These are phyloP conservation scores for Yamadazyma olivae DNA, from an alignment of 805 yeast species.

Conservation along the genomic window DNA sequence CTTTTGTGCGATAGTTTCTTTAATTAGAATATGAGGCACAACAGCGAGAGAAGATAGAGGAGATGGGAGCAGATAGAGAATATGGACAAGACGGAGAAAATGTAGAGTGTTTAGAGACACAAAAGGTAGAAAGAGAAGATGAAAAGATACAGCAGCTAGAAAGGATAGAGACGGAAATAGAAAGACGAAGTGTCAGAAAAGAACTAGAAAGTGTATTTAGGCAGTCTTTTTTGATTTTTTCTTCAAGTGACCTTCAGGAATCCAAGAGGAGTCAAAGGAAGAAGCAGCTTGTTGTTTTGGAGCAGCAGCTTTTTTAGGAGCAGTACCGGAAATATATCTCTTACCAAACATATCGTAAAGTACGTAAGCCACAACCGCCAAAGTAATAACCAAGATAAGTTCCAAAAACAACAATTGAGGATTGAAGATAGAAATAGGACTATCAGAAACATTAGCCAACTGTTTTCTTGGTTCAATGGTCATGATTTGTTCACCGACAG, in stretches of 20 bases:
- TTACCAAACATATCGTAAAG: conserved; percentile 44
- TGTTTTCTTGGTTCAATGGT: conserved; percentile 57
- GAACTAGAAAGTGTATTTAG: conserved; percentile 7
- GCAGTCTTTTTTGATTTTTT: conserved; percentile 28
- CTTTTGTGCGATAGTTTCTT: conserved; percentile 1
- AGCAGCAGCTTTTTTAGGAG: conserved; percentile 30
- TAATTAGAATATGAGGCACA: too few relatives aligned
- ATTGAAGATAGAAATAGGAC: conserved; percentile 64
- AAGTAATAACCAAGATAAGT: conserved; percentile 45
- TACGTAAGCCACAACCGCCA: conserved; percentile 50
- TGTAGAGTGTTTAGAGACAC: too few relatives aligned
- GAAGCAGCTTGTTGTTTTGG: conserved; percentile 12
- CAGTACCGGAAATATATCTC: conserved; percentile 30
- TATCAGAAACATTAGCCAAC: conserved; percentile 58
- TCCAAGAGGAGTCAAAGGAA: conserved; percentile 49
- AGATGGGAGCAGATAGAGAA: too few relatives aligned
- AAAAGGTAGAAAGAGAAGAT: too few relatives aligned
- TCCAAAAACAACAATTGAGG: conserved; percentile 70
- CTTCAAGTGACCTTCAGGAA: conserved; percentile 52
- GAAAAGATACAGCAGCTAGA: too few relatives aligned
- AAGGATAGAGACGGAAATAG: too few relatives aligned
- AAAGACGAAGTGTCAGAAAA: too few relatives aligned
- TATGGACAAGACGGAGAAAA: too few relatives aligned
- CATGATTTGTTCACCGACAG: conserved; percentile 48
- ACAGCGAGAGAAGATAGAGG: too few relatives aligned